Base-by-base conservation (phyloP, 2,329 filamentous ascomycete genomes). In the Aaosphaeria pasadenensis region DNA sequence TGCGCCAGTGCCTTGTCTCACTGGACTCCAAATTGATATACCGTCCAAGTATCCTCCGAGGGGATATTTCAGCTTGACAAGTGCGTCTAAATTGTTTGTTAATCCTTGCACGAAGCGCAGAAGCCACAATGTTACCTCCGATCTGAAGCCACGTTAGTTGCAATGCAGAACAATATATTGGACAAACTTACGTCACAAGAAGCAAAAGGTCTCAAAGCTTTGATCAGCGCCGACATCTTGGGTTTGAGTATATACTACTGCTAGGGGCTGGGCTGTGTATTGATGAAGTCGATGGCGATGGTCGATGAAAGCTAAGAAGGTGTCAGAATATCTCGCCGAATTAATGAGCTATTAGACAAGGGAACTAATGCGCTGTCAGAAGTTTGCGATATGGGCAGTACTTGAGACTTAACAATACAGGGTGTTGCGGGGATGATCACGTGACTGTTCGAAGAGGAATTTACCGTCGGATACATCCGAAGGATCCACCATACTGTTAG, bases 41-140 rank as follows among this genome's bases (percentile, higher is more conserved):
- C 66, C 67, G 0, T 62, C 56, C 4, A 72, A 61, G 42, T 66
- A 71, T 33, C 69, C 69, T 3, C 69, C 67, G 44, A 68, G 53
- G 5, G 57, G 57, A 38, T 63, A 49, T 32, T 62, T 59, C 11
- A 71, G 54, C 46, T 65, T 69, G 6, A 70, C 58, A 7, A 72
- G 58, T 29, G 66, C 68, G 53, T 72, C 68, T 32, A 60, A 31
- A 31, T 11, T 11, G 39, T 24, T 24, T 24, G 17, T 24, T 24
- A 24, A 3, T 24, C 17, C 17, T 24, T 24, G 17, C 17, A 24
- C 17, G 17, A 24, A 24, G 2, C 17, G 17, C 17, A 24, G 33
- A 11, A 13, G 33, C 33, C 33, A 36, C 11, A n/a, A n/a, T n/a
- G 24, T 7, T 33, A 43, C 42, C 30, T 43, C 28, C 30, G 24